Conservation (phyloP, 371 early-diverging fungal genomes). For the Zychaea mexicana region DNA sequence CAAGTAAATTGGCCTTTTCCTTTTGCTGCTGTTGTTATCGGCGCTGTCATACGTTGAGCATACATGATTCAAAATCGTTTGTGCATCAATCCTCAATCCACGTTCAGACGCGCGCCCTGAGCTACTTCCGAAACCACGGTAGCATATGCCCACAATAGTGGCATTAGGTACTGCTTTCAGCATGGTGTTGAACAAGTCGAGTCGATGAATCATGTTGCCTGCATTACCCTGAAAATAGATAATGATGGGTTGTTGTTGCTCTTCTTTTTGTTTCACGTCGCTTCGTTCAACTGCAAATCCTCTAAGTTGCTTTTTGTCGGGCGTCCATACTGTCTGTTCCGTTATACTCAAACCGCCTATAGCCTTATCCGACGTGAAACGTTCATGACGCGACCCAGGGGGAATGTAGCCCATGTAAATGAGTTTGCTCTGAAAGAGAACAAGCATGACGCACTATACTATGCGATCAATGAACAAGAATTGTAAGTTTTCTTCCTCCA, state of each 20-base stretch:
- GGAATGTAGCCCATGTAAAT: conserved; percentile 49
- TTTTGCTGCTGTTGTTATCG: not conserved
- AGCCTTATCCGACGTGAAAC: conserved; percentile 1
- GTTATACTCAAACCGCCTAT: conserved; percentile 10
- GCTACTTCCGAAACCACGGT: conserved; percentile 46
- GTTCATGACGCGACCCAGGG: conserved; percentile 33
- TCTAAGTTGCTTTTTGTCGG: conserved; percentile 20
- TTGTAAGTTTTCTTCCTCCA: not conserved
- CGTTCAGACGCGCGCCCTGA: conserved; percentile 35
- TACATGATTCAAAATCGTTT: conserved; percentile 23
- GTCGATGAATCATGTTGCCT: conserved; percentile 46
- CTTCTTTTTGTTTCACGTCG: not conserved
- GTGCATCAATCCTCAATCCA: conserved; percentile 35
- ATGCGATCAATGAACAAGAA: too few species aligned
- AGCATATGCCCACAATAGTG: conserved; percentile 34
- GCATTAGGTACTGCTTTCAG: conserved; percentile 15
- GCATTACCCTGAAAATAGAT: conserved; percentile 36
- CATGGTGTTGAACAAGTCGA: conserved; percentile 30
- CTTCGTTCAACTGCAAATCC: conserved; percentile 26
- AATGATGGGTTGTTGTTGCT: not conserved
- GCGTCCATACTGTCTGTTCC: conserved; percentile 18
- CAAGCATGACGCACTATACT: conserved; percentile 36
- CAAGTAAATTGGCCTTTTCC: conserved; percentile 19
- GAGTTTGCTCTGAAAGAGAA: conserved; percentile 45
- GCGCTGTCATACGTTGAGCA: not conserved